phyloP scores from a whole-genome alignment of 441 rosid genomes.

The Adansonia grandidieri region DNA sequence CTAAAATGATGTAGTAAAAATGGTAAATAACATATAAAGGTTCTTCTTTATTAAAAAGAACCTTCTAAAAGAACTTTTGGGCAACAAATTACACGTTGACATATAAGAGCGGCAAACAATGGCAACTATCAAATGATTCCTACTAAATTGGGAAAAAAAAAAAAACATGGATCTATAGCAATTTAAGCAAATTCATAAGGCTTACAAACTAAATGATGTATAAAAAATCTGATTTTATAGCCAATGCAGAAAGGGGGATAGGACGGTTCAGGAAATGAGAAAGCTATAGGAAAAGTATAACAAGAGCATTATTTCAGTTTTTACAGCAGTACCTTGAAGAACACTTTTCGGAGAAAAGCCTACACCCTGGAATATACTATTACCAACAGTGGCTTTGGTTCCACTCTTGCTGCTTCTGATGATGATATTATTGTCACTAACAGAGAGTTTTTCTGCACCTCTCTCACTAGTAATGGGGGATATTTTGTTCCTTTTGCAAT shows the following conservation, averaged over 20 bases:
- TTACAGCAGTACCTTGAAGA: constrained; percentile 55
- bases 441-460: constrained; percentile 30
- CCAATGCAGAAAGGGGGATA: background rate
- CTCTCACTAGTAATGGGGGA: constrained; percentile 28
- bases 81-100: background rate
- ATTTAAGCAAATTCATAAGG: constrained; percentile 2
- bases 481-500: constrained; percentile 18
- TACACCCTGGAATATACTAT: constrained; percentile 35
- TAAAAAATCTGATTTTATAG: background rate
- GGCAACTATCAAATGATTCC: background rate
- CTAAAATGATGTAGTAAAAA: background rate
- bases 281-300: background rate
- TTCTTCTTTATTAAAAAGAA: background rate
- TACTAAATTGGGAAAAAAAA: background rate
- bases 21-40: background rate
- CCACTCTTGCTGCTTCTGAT: constrained; percentile 33
- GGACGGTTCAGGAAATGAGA: too few species aligned
- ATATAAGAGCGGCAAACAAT: background rate
- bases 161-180: background rate
- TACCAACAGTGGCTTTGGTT: constrained; percentile 27
- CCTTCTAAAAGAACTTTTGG: background rate
- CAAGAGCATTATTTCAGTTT: background rate
- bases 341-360: constrained; percentile 68
- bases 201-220: background rate
- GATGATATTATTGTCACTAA: constrained; percentile 22